These are phyloP conservation scores for Xylaria grammica DNA, from an alignment of 495 filamentous ascomycete genomes.

Conservation along the genomic window DNA sequence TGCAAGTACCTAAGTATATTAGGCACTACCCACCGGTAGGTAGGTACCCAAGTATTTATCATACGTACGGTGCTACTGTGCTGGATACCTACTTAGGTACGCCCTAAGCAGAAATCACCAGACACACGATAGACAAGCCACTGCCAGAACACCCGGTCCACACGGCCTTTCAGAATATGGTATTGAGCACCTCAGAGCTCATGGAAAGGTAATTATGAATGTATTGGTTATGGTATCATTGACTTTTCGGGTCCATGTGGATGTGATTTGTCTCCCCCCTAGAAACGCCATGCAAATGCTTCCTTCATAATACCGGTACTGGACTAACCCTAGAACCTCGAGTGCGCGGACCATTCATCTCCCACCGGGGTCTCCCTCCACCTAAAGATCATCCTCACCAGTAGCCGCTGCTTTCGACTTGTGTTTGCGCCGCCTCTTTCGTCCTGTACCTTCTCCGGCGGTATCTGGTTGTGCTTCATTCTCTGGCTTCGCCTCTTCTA, in stretches of 20 bases:
- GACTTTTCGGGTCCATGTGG: background rate
- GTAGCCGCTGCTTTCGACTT: slow-evolving; percentile 33
- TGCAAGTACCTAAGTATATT: too few relatives aligned
- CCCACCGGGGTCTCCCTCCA: slow-evolving; percentile 20
- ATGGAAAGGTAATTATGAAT: background rate
- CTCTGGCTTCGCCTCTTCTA: slow-evolving; percentile 21
- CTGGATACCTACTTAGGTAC: too few relatives aligned
- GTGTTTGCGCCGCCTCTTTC: slow-evolving; percentile 53
- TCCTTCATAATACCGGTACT: slow-evolving; percentile 26
- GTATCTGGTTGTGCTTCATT: slow-evolving; percentile 8
- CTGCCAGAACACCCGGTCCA: too few relatives aligned
- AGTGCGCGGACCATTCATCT: slow-evolving; percentile 14
- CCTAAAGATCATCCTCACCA: slow-evolving; percentile 14
- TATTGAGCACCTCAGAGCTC: background rate
- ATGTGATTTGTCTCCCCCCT: slow-evolving; percentile 9
- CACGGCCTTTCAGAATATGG: background rate
- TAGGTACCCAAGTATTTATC: too few relatives aligned
- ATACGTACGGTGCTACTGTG: too few relatives aligned
- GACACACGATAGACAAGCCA: too few relatives aligned
- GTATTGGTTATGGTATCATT: slow-evolving; percentile 13
- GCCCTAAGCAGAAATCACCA: too few relatives aligned
- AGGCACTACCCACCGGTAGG: too few relatives aligned
- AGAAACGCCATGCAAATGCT: slow-evolving; percentile 26
- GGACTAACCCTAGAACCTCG: background rate
- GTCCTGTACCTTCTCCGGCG: slow-evolving; percentile 38